Conservation (phyloP, 768 basidiomycete genomes). For the Saitozyma sp. region DNA sequence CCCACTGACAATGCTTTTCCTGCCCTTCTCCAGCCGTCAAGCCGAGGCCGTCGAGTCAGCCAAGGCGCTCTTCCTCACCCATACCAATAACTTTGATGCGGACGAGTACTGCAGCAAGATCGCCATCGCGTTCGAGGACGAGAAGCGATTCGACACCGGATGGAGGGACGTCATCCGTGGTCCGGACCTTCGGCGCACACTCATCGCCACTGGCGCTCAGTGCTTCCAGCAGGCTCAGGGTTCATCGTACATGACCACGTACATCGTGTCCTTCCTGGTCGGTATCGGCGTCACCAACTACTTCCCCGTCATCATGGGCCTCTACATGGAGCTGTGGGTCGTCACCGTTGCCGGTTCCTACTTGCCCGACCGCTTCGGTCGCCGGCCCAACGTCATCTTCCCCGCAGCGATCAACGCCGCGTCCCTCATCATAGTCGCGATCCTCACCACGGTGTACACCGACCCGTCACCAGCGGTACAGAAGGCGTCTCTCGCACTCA, state of each 20-base stretch:
- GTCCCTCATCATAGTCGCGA: constrained; percentile 22
- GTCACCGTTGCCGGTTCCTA: constrained; percentile 4
- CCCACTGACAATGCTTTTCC: neutral
- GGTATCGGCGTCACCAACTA: constrained; percentile 18
- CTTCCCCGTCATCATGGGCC: constrained; percentile 29
- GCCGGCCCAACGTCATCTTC: constrained; percentile 14
- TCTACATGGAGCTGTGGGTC: constrained; percentile 18
- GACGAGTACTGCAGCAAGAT: constrained; percentile 32
- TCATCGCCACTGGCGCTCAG: constrained; percentile 29
- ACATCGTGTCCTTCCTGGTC: constrained; percentile 20
- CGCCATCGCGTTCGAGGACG: constrained; percentile 27
- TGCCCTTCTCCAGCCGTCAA: constrained; percentile 2
- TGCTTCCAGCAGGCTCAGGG: constrained; percentile 31
- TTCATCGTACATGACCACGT: constrained; percentile 21
- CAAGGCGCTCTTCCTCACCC: constrained; percentile 15
- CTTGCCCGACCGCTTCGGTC: constrained; percentile 12
- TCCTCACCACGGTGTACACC: constrained; percentile 21
- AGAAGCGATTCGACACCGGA: constrained; percentile 7
- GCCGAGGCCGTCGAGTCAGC: constrained; percentile 19
- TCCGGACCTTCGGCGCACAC: constrained; percentile 17
- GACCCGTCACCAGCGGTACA: constrained; percentile 2
- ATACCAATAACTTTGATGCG: constrained; percentile 13
- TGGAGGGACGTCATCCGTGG: constrained; percentile 17
- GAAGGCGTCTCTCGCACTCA: constrained; percentile 15
- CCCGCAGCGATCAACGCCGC: constrained; percentile 22